Base-by-base conservation (phyloP, 2,329 filamentous ascomycete species). In the Colletotrichum australisinense region DNA sequence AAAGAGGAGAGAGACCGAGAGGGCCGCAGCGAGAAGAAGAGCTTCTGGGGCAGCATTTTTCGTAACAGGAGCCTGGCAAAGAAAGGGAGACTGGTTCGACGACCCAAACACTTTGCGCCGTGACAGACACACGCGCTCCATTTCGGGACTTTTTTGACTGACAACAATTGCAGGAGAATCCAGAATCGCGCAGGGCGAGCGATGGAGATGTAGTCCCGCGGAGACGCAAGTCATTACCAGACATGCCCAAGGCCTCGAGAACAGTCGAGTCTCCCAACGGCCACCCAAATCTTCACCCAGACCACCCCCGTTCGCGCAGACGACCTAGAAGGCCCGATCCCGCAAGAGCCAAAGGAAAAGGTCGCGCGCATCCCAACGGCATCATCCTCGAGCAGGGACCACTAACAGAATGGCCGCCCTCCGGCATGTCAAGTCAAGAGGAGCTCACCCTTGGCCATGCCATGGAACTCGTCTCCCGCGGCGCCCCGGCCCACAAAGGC, bases 351-450 rank as follows among this genome's bases (percentile, higher is more conserved):
- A 86, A 85, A 75, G 83, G 84, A 24, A 85, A 86, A 70, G 83
- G 81, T 19, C 80, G 78, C 38, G 83, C 83, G 56, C 76, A 81
- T 57, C 62, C 77, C 22, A 80, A 81, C 58, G 78, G 81, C 52
- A 74, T 77, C 65, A 63, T 65, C 67, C 76, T 78, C 74, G 82
- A 83, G 26, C 8, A 74, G 65, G 76, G 75, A 7, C 84, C 86
- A 5, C 79, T 89, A 70, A 87, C 85, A 2, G 82, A 86, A 77
- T 92, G 90, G 90, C 90, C 90, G 22, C 90, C 90, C 0, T 81
- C 83, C 12, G 88, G 86, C 63, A 80, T 90, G 60, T 82, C 84
- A 12, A 82, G 78, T 56, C 79, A 85, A 28, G 87, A 88, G 49
- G 86, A 89, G 73, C 83, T 92, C 9, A 82, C 86, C 1, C 86